A percentile compares a stretch with the other conserved stretches of the same genome.
phyloP scores from a whole-genome alignment of 1,139 yeast species.

The Keqinozyma sinolaborantium region DNA sequence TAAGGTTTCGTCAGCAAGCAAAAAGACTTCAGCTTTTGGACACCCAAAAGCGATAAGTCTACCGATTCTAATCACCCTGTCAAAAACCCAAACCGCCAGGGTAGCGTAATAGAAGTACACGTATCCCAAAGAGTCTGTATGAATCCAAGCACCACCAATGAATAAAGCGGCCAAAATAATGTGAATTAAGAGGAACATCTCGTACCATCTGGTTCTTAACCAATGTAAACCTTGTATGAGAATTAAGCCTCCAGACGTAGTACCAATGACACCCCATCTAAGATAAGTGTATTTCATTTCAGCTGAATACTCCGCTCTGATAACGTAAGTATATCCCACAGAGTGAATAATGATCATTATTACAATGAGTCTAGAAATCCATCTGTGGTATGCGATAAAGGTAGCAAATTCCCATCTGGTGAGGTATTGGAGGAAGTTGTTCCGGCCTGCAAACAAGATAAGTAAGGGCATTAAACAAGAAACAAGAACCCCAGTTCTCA shows the following conservation, averaged over 20 bases:
- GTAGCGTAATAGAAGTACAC: constrained; percentile 32
- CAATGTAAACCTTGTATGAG: constrained; percentile 31
- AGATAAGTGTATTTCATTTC: constrained; percentile 30
- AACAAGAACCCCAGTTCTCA: constrained; percentile 28
- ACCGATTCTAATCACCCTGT: constrained; percentile 29
- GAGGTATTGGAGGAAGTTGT: constrained; percentile 28
- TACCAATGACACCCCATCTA: constrained; percentile 48
- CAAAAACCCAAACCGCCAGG: constrained; percentile 39
- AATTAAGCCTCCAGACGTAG: constrained; percentile 29
- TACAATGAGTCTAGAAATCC: constrained; percentile 24
- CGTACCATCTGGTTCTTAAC: constrained; percentile 38
- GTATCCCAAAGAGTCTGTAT: constrained; percentile 32
- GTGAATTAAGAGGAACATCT: constrained; percentile 34
- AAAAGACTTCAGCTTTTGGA: constrained; percentile 29
- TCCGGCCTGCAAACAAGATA: constrained; percentile 29
- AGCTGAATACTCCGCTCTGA: constrained; percentile 12
- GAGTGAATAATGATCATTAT: constrained; percentile 22
- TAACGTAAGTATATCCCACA: constrained; percentile 15
- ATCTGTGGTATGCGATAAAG: constrained; percentile 26
- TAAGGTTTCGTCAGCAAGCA: constrained; percentile 36
- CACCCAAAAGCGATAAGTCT: constrained; percentile 30
- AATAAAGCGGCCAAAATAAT: constrained; percentile 34
- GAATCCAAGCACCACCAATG: constrained; percentile 35
- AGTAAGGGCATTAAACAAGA: constrained; percentile 21
- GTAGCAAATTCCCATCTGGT: constrained; percentile 30